Evolutionary conservation across 306 rosid species (phyloP), one percentile per base, ranked within the genome.

Genomic region (apple (Malus domestica)): DNA sequence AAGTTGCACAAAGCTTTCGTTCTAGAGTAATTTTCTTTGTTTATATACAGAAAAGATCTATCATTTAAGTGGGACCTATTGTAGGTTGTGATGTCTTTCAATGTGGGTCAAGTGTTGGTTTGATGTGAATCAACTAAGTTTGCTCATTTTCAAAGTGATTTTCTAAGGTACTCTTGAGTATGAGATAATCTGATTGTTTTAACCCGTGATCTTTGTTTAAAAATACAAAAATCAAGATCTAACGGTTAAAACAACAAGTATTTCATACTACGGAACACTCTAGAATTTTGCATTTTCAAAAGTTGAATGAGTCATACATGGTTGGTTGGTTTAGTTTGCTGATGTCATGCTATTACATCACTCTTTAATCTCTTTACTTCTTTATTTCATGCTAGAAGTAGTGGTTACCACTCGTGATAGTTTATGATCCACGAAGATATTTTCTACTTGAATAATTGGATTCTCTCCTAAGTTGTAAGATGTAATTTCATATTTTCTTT

Each of bases 311-410:
- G 6, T 12, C 65, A 29, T 20, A 10, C 22, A 57, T 18, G 70
- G n/a, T 64, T 64, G 44, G 63, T 22, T 76, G 55, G 63, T 10
- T 58, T 58, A 22, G 12, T 44, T 65, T 57, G 30, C 29, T 33
- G 72, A 64, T 57, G 40, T 69, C 81, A 60, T 23, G 49, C 35
- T 30, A 29, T 25, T 57, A 59, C 70, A 66, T 66, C 84, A 71
- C 66, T 55, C 46, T 22, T 23, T 29, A 19, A 18, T 19, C 12
- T 14, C 32, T 59, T 4, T 30, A 33, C 7, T 75, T 42, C 52
- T 13, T 23, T 35, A 58, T 58, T 32, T 32, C 40, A 55, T 23
- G 67, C 55, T 58, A 10, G 38, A 22, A 19, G 67, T n/a, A 9
- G 55, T 38, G 40, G 55, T 58, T 72, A 55, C 51, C 38, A 71